Conservation (phyloP, 495 filamentous ascomycete genomes). For the Acidomyces sp. region DNA sequence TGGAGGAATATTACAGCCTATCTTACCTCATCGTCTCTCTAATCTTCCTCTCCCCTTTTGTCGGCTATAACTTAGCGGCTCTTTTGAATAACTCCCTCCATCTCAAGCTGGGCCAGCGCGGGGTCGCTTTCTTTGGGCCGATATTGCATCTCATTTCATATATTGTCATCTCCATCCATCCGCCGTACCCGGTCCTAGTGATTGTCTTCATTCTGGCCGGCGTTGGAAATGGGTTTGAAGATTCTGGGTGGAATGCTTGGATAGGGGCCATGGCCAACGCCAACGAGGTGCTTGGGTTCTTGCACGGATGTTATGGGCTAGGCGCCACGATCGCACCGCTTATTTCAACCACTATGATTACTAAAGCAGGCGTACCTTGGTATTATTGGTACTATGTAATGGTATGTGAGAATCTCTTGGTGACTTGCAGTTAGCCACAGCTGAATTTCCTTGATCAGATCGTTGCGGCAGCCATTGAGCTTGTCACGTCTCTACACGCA, state of each 20-base stretch:
- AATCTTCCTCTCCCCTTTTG: constrained; percentile 48
- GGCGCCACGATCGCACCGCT: constrained; percentile 45
- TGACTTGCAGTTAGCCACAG: background rate
- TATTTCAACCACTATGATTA: constrained; percentile 45
- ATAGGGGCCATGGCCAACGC: constrained; percentile 50
- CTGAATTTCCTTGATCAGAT: constrained; percentile 31
- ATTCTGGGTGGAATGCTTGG: constrained; percentile 55
- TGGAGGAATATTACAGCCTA: constrained; percentile 47
- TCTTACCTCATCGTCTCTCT: constrained; percentile 49
- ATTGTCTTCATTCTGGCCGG: constrained; percentile 46
- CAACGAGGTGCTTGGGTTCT: constrained; percentile 44
- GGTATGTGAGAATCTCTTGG: constrained; percentile 27
- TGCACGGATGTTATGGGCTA: constrained; percentile 46
- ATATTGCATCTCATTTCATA: constrained; percentile 51
- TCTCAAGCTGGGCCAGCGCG: constrained; percentile 52
- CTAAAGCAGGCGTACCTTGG: constrained; percentile 37
- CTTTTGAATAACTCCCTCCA: constrained; percentile 48
- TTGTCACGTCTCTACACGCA: constrained; percentile 37
- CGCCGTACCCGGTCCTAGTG: constrained; percentile 47
- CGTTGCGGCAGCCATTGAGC: constrained; percentile 48
- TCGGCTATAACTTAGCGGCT: constrained; percentile 44
- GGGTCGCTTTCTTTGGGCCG: constrained; percentile 56
- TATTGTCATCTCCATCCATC: constrained; percentile 44
- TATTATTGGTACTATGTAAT: constrained; percentile 52
- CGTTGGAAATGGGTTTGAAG: constrained; percentile 49